Evolutionary conservation across 129 eudicot species (phyloP).

Genomic region (Lactuca saligna): DNA sequence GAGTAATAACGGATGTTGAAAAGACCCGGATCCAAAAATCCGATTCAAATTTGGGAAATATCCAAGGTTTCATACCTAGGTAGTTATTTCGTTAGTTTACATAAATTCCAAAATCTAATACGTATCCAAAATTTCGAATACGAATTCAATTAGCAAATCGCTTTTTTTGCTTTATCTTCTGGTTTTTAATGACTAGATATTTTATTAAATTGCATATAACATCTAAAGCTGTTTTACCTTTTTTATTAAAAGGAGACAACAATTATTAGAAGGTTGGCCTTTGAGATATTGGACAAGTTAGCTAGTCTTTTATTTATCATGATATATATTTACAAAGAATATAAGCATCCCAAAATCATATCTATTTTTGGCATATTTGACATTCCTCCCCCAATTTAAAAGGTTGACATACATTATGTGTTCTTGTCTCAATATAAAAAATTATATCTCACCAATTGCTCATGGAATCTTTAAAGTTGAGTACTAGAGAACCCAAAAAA

Average conservation of each 20-base stretch:
- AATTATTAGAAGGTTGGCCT: conserved; percentile 31
- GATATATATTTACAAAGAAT: conserved; percentile 16
- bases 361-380: conserved; percentile 25
- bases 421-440: conserved; percentile 13
- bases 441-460: conserved; percentile 1
- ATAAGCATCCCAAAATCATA: conserved; percentile 26
- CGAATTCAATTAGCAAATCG: too few species aligned
- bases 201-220: too few species aligned
- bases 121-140: too few species aligned
- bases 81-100: too few species aligned
- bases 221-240: background rate
- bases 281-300: conserved; percentile 24
- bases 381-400: conserved; percentile 22
- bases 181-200: too few species aligned
- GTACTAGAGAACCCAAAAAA: background rate
- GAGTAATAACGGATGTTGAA: too few species aligned
- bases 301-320: background rate
- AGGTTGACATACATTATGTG: conserved; percentile 24
- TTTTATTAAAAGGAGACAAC: background rate
- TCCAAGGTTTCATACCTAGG: too few species aligned
- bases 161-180: too few species aligned
- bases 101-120: too few species aligned
- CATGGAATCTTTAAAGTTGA: conserved; percentile 11
- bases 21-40: too few species aligned
- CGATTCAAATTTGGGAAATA: too few species aligned